Evolutionary conservation across 371 early-diverging fungal species (phyloP).

Genomic region (Rhizopus arrhizus): DNA sequence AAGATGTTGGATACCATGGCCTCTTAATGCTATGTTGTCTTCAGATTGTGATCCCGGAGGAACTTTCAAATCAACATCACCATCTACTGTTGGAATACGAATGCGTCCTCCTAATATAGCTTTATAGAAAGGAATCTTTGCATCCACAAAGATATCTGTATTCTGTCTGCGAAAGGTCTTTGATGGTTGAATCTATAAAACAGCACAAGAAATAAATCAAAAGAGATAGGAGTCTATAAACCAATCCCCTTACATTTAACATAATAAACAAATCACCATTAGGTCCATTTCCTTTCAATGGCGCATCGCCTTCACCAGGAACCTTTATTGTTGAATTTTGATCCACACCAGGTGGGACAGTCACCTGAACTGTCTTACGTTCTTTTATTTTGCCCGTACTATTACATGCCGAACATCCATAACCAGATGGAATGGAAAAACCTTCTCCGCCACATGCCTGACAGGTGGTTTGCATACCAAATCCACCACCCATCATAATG

Average conservation of each 20-base stretch:
- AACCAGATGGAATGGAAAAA: conserved; percentile 53
- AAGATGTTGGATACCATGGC: conserved; percentile 71
- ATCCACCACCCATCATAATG: conserved; percentile 66
- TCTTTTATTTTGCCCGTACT: conserved; percentile 78
- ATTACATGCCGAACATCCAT: conserved; percentile 73
- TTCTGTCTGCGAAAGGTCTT: conserved; percentile 79
- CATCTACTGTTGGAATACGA: conserved; percentile 88
- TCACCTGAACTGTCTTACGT: conserved; percentile 64
- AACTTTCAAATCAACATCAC: conserved; percentile 87
- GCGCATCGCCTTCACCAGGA: conserved; percentile 83
- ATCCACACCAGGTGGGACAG: conserved; percentile 78
- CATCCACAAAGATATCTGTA: conserved; percentile 71
- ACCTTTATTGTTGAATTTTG: conserved; percentile 55
- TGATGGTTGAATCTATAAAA: conserved; percentile 54
- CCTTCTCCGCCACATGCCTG: conserved; percentile 81
- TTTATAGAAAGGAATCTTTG: conserved; percentile 77
- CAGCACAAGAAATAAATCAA: conserved; percentile 17
- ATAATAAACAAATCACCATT: conserved; percentile 82
- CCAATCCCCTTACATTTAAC: conserved; percentile 37
- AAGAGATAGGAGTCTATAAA: too few relatives aligned
- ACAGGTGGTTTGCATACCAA: conserved; percentile 81
- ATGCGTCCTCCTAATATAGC: conserved; percentile 88
- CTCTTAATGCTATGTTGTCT: conserved; percentile 74
- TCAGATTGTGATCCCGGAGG: conserved; percentile 88
- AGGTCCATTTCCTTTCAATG: conserved; percentile 66